A percentile compares a stretch with the other conserved stretches of the same genome.
Conservation (phyloP, 2,329 filamentous ascomycete genomes). For the Rhynchosporium agropyri region DNA sequence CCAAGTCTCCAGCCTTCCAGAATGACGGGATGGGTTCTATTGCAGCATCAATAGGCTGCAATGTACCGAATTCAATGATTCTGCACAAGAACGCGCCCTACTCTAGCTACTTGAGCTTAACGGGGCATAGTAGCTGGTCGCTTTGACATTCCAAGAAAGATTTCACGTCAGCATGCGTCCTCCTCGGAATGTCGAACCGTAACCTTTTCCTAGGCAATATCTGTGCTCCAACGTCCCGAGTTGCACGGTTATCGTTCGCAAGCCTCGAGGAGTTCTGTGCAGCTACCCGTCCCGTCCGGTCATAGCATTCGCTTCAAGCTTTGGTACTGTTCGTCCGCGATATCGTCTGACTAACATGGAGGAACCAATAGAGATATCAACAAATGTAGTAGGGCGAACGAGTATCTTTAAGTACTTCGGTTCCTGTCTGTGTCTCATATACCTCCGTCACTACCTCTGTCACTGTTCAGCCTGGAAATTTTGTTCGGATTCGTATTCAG, state of each 20-base stretch:
- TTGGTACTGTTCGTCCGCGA: slow-evolving; percentile 5
- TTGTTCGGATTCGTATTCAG: neutral
- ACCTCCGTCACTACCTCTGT: neutral
- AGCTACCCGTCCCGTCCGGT: slow-evolving; percentile 12
- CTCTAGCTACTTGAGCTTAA: neutral
- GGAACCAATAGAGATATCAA: neutral
- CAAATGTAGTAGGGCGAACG: neutral
- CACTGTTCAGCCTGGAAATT: neutral
- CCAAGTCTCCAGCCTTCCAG: slow-evolving; percentile 5
- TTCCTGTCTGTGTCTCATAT: neutral
- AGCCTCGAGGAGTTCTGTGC: slow-evolving; percentile 3
- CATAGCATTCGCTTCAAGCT: slow-evolving; percentile 10
- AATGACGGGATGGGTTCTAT: neutral
- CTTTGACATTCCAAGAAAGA: slow-evolving; percentile 1
- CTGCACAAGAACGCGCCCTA: neutral
- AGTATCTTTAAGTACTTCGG: neutral
- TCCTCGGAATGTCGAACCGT: neutral
- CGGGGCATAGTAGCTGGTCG: slow-evolving; percentile 6
- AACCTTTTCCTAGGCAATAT: neutral
- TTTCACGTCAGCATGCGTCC: neutral
- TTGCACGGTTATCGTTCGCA: neutral
- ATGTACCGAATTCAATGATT: neutral
- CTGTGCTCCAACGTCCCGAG: neutral
- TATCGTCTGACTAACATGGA: neutral
- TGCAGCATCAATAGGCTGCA: neutral